Base-by-base conservation (phyloP, 2,329 filamentous ascomycete genomes). In the Fonsecaea pugnacius region DNA sequence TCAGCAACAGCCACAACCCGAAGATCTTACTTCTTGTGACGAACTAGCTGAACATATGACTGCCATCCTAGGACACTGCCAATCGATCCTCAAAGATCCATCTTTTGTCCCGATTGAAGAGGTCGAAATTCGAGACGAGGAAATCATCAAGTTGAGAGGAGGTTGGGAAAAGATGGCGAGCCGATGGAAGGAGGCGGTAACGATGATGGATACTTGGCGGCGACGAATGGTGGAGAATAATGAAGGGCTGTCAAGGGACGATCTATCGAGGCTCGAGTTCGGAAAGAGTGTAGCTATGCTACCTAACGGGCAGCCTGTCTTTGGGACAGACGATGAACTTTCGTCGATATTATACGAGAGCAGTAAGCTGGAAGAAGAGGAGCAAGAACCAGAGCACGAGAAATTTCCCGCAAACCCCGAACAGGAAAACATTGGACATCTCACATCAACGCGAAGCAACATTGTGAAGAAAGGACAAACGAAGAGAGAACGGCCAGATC, bases 101-200 rank as follows among this genome's bases (percentile, higher is more conserved):
- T 96, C 93, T 2, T 99, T 98, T 75, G 95, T 97, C 14, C 91
- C 94, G 0, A 87, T 98, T 24, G 95, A 98, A 72, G 95, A 98
- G 75, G 92, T 99, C 1, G 89, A 96, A 73, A 79, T 92, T n/a
- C 87, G 94, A 60, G 94, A 99, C 69, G 90, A 96, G 65, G 93
- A 97, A 75, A 98, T 99, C 69, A 84, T 85, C 58, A 86, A 91
- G 58, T 82, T 99, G 54, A 87, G 91, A 60, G 86, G 90, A 61
- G 92, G 93, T 16, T 96, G 94, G 89, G 91, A 96, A 75, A 92
- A 90, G 77, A 96, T 98, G 91, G 93, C 98, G 76, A 85, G 82
- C 24, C 86, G 92, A 58, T 96, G 95, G 92, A 89, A 87, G 69
- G 94, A 98, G 74, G 91, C 95, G 0, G 88, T 98, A 12, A 84